Evolutionary conservation across 495 filamentous ascomycete genomes (phyloP).

Genomic region (Trypethelium eluteriae): DNA sequence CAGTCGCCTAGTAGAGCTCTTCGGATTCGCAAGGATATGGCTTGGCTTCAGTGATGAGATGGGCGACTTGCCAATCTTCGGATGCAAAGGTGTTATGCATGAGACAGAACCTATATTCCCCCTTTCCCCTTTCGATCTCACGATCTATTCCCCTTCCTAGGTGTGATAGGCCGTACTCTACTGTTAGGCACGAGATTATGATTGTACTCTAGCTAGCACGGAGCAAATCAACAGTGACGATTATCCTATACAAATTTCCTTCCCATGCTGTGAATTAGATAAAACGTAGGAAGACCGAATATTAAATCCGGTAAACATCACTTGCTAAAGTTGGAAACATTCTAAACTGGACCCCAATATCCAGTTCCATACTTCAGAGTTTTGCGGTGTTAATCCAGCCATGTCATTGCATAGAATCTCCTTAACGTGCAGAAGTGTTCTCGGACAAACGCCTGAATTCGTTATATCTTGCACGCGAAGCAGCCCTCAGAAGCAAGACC

Average conservation of each 20-base stretch:
- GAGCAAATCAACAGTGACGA: background rate
- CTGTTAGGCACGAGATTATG: constrained; percentile 2
- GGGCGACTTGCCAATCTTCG: background rate
- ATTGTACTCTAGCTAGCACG: constrained; percentile 1
- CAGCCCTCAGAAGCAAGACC: too few relatives aligned
- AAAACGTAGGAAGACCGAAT: too few relatives aligned
- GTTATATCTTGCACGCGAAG: too few relatives aligned
- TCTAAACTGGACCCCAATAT: too few relatives aligned
- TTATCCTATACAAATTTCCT: background rate
- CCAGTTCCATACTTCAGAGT: too few relatives aligned
- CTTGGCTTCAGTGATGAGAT: background rate
- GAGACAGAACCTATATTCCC: background rate
- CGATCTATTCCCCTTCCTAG: background rate
- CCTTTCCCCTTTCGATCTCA: background rate
- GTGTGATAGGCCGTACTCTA: background rate
- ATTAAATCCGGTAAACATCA: too few relatives aligned
- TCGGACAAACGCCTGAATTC: too few relatives aligned
- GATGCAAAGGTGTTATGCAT: background rate
- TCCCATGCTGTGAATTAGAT: too few relatives aligned
- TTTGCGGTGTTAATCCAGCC: too few relatives aligned
- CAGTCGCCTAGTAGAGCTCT: background rate
- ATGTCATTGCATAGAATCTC: too few relatives aligned
- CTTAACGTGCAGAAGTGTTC: too few relatives aligned
- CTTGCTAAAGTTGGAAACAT: too few relatives aligned
- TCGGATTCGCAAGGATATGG: background rate